These are phyloP conservation scores for Oryza punctata DNA, from an alignment of 176 grass and related monocot species.

Conservation along the genomic window DNA sequence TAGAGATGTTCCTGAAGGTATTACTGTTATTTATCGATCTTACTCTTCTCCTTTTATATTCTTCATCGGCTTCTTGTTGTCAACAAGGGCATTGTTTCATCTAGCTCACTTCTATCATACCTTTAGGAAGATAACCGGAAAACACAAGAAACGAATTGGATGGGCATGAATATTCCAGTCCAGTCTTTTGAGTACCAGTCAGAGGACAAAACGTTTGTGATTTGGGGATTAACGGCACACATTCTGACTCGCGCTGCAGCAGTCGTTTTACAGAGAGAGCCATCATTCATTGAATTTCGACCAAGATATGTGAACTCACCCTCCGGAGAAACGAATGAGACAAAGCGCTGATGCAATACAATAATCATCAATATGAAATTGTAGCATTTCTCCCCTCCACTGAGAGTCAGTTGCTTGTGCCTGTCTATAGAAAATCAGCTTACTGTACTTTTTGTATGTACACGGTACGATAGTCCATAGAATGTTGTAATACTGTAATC, in stretches of 20 bases:
- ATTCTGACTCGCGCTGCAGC: slow-evolving; percentile 83
- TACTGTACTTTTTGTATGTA: slow-evolving; percentile 14
- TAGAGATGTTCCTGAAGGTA: slow-evolving; percentile 99
- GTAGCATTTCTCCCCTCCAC: not conserved
- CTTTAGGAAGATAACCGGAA: slow-evolving; percentile 73
- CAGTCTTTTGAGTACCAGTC: slow-evolving; percentile 74
- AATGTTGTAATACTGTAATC: not conserved
- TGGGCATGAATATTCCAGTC: slow-evolving; percentile 60
- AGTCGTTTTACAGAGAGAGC: slow-evolving; percentile 60
- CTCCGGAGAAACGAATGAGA: not conserved
- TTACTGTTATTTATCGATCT: not conserved
- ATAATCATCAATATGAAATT: not conserved
- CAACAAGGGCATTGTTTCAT: not conserved
- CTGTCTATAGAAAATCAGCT: slow-evolving; percentile 25
- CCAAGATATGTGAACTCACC: not conserved
- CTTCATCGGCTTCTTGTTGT: not conserved
- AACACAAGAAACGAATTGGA: slow-evolving; percentile 55
- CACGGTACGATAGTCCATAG: not conserved
- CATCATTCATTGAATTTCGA: slow-evolving; percentile 62
- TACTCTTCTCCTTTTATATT: not conserved
- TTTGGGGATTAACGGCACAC: slow-evolving; percentile 89
- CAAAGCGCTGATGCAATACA: not conserved
- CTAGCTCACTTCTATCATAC: not conserved
- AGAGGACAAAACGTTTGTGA: slow-evolving; percentile 62
- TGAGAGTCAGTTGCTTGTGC: not conserved